A percentile compares a stretch with the other conserved stretches of the same genome.
Conservation (phyloP, 805 yeast genomes). For the Schwanniomyces vanrijiae region DNA sequence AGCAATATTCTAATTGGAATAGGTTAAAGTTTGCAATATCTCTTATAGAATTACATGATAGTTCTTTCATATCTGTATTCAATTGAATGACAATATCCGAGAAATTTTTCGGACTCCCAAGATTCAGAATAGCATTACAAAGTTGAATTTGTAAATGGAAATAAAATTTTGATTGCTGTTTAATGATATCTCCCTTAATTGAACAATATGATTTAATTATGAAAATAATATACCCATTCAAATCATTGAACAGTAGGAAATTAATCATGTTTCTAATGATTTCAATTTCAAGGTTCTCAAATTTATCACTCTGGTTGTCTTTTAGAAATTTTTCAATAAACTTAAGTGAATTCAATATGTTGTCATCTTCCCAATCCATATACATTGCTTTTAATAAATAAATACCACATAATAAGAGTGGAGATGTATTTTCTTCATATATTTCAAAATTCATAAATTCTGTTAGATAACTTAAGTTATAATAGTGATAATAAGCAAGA, state of each 20-base stretch:
- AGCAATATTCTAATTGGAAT: constrained; percentile 28
- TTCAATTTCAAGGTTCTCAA: constrained; percentile 23
- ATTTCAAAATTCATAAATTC: constrained; percentile 8
- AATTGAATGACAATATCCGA: constrained; percentile 16
- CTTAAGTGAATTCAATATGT: constrained; percentile 17
- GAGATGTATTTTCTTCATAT: constrained; percentile 3
- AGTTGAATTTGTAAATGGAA: constrained; percentile 8
- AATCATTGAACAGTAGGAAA: constrained; percentile 27
- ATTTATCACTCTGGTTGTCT: constrained; percentile 1
- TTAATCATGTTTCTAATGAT: constrained; percentile 21
- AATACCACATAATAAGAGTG: constrained; percentile 19
- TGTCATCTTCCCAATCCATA: constrained; percentile 19
- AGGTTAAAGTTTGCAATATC: constrained; percentile 25
- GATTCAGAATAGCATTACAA: constrained; percentile 9
- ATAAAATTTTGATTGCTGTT: background rate
- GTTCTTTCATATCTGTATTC: constrained; percentile 12
- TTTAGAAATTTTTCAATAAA: constrained; percentile 14
- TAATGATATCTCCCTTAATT: background rate
- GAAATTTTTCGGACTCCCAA: constrained; percentile 9
- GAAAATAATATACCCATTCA: constrained; percentile 17
- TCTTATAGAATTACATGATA: background rate
- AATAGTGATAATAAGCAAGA: constrained; percentile 18
- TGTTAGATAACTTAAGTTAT: constrained; percentile 16
- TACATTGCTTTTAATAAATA: constrained; percentile 20
- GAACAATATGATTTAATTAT: constrained; percentile 16